Conservation (phyloP, 805 yeast species). For the Cyberlindnera xishuangbannaensis region DNA sequence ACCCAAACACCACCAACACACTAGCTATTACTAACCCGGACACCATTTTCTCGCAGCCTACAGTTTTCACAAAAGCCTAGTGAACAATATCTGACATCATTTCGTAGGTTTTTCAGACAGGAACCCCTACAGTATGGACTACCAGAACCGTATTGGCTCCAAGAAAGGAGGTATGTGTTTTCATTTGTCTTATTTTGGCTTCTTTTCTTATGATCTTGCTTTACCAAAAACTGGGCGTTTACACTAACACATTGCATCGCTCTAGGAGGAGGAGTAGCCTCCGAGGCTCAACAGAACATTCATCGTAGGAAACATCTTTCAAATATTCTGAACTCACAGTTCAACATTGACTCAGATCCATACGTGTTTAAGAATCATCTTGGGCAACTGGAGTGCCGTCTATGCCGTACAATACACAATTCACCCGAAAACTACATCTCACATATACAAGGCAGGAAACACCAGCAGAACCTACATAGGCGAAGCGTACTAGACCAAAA, state of each 20-base stretch:
- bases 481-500: conserved; percentile 38
- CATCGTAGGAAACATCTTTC: conserved; percentile 53
- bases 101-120: too few species aligned
- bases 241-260: too few species aligned
- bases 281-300: conserved; percentile 59
- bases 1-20: too few species aligned
- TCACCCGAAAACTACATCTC: conserved; percentile 76
- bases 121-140: too few species aligned
- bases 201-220: too few species aligned
- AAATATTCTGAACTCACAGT: conserved; percentile 46
- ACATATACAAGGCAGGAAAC: conserved; percentile 82
- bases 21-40: too few species aligned
- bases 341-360: conserved; percentile 61
- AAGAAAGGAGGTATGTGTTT: conserved; percentile 64
- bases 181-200: too few species aligned
- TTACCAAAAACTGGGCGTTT: conserved; percentile 3
- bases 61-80: too few species aligned
- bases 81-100: too few species aligned
- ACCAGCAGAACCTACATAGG: conserved; percentile 63
- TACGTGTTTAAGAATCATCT: conserved; percentile 77
- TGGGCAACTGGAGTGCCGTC: conserved; percentile 79
- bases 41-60: too few species aligned
- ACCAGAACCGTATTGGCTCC: conserved; percentile 83
- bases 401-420: conserved; percentile 79
- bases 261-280: conserved; percentile 80